Evolutionary conservation across 2,329 filamentous ascomycete species (phyloP).

Genomic region (Hypoxylon sp.): DNA sequence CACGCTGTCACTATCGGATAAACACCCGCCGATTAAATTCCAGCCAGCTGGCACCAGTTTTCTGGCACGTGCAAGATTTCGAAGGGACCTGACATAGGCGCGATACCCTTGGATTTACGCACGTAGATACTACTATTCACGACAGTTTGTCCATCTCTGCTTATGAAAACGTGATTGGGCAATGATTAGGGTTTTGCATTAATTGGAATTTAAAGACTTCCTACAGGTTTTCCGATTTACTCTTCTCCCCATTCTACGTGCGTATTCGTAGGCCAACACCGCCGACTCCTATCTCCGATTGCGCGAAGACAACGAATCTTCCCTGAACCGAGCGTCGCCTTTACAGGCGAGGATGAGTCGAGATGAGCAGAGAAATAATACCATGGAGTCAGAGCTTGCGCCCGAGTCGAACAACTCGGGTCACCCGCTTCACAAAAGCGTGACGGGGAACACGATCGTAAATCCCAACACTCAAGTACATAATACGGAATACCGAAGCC

Average conservation of each 20-base stretch:
- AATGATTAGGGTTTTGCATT: constrained; percentile 26
- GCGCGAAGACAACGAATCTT: constrained; percentile 30
- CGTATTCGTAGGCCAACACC: constrained; percentile 5
- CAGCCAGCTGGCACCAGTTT: constrained; percentile 40
- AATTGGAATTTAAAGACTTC: constrained; percentile 20
- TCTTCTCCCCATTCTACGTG: constrained; percentile 1
- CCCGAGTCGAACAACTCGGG: constrained; percentile 49
- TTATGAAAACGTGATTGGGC: constrained; percentile 28
- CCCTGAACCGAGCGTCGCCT: constrained; percentile 44
- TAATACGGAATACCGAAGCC: constrained; percentile 72
- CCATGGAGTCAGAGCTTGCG: constrained; percentile 50
- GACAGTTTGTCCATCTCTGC: constrained; percentile 25
- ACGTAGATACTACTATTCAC: constrained; percentile 21
- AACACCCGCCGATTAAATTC: constrained; percentile 41
- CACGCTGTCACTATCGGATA: constrained; percentile 53
- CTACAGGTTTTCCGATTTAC: constrained; percentile 18
- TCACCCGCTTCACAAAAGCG: constrained; percentile 49
- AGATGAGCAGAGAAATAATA: constrained; percentile 54
- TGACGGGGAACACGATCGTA: constrained; percentile 35
- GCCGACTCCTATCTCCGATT: constrained; percentile 19
- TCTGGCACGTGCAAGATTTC: constrained; percentile 37
- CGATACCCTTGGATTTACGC: constrained; percentile 8
- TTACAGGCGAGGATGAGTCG: constrained; percentile 56
- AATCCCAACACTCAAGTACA: constrained; percentile 49
- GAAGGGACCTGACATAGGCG: constrained; percentile 11